Evolutionary conservation across 805 yeast genomes (phyloP).

Genomic region (Ogataea populi-albae): DNA sequence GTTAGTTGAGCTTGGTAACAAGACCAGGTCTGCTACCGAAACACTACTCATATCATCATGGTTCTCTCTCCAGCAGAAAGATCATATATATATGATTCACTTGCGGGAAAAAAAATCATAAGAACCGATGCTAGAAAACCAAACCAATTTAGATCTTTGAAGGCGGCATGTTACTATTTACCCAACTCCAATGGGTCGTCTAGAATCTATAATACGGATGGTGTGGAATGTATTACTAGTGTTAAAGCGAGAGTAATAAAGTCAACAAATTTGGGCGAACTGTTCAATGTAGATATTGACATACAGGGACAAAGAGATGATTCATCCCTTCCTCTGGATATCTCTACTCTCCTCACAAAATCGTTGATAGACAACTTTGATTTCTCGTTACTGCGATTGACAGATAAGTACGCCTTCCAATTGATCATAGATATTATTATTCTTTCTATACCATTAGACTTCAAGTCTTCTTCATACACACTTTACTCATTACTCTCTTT

Average conservation of each 20-base stretch:
- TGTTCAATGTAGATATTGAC: conserved; percentile 76
- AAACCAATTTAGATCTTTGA: conserved; percentile 81
- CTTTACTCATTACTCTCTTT: conserved; percentile 51
- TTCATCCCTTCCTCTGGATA: conserved; percentile 60
- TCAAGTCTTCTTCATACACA: conserved; percentile 62
- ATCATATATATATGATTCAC: conserved; percentile 71
- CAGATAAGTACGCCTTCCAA: conserved; percentile 73
- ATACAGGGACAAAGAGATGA: conserved; percentile 80
- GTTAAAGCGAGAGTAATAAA: conserved; percentile 78
- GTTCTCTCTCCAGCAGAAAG: conserved; percentile 73
- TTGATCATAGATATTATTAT: conserved; percentile 78
- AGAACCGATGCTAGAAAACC: conserved; percentile 84
- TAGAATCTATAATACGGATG: conserved; percentile 79
- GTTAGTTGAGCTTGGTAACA: too few relatives aligned
- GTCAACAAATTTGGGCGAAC: conserved; percentile 37
- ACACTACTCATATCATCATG: too few relatives aligned
- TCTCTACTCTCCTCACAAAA: conserved; percentile 59
- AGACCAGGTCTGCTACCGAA: too few relatives aligned
- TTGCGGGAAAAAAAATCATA: conserved; percentile 51
- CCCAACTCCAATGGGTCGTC: conserved; percentile 93
- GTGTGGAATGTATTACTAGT: conserved; percentile 91
- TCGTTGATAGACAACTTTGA: conserved; percentile 54
- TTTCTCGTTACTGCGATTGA: conserved; percentile 50
- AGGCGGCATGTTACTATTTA: conserved; percentile 74
- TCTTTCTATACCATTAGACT: conserved; percentile 51